A percentile compares a stretch with the other conserved stretches of the same genome.
Conservation (phyloP, 768 basidiomycete species). For the Clitopilus passeckerianus region DNA sequence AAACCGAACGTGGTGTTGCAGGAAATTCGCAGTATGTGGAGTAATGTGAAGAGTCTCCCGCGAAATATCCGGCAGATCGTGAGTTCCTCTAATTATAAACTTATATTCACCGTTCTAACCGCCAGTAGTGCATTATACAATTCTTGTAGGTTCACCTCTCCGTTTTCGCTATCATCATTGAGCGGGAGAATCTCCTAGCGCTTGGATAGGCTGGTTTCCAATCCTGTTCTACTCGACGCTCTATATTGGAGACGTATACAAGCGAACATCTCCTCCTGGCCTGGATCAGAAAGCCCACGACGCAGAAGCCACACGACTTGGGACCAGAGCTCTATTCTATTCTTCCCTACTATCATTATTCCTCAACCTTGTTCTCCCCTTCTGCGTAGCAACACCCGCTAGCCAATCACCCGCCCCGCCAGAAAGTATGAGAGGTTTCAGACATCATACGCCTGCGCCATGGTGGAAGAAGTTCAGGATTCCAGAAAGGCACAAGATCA, state of each 20-base stretch:
- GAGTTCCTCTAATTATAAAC: conserved; percentile 21
- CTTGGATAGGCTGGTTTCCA: conserved; percentile 92
- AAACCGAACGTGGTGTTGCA: conserved; percentile 24
- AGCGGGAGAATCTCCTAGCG: conserved; percentile 30
- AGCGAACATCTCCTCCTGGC: conserved; percentile 26
- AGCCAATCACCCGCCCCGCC: background rate
- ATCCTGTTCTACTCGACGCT: conserved; percentile 83
- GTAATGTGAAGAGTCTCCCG: conserved; percentile 65
- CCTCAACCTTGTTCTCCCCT: conserved; percentile 67
- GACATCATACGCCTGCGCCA: conserved; percentile 4
- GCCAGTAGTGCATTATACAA: conserved; percentile 63
- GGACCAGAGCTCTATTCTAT: conserved; percentile 79
- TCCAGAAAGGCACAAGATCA: conserved; percentile 45
- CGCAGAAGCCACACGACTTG: conserved; percentile 74
- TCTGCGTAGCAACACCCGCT: conserved; percentile 38
- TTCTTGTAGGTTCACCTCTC: conserved; percentile 57
- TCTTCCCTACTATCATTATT: conserved; percentile 66
- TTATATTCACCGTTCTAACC: background rate
- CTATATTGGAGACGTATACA: conserved; percentile 87
- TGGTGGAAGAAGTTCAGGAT: conserved; percentile 20
- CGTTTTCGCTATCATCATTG: background rate
- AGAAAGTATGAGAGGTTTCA: background rate
- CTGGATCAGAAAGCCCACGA: conserved; percentile 34
- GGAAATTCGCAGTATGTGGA: conserved; percentile 66
- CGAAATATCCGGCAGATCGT: conserved; percentile 77